phyloP scores from a whole-genome alignment of 2,329 filamentous ascomycete genomes.

The Aspergillus latus region DNA sequence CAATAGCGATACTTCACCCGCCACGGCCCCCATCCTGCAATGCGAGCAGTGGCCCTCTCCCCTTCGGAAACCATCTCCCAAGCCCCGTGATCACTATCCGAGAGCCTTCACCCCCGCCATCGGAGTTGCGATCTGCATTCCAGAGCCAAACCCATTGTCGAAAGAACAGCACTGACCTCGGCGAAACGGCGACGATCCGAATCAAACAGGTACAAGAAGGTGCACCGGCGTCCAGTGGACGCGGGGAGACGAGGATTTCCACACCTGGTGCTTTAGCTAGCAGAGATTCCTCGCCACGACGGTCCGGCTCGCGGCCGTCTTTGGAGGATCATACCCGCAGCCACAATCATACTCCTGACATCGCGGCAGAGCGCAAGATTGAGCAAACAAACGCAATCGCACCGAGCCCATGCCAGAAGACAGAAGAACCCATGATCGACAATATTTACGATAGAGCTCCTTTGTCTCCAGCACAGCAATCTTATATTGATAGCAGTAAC shows the following conservation, averaged over 20 bases:
- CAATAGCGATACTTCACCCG: neutral
- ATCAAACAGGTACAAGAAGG: no score
- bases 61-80: neutral
- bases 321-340: neutral
- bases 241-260: neutral
- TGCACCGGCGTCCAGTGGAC: neutral
- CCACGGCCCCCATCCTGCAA: neutral
- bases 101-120: neutral
- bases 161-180: neutral
- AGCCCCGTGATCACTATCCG: neutral
- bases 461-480: neutral
- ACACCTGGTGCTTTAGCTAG: neutral
- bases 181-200: neutral
- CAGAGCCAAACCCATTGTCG: neutral
- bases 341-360: neutral
- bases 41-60: neutral
- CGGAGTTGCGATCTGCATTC: neutral
- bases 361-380: neutral
- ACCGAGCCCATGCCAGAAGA: neutral
- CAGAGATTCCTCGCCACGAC: neutral
- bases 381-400: neutral
- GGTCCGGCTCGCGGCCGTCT: neutral
- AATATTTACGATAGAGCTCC: neutral
- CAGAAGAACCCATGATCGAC: neutral
- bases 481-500: neutral